Base-by-base conservation (phyloP, 2,329 filamentous ascomycete species). In the Hypoxylon sp. region DNA sequence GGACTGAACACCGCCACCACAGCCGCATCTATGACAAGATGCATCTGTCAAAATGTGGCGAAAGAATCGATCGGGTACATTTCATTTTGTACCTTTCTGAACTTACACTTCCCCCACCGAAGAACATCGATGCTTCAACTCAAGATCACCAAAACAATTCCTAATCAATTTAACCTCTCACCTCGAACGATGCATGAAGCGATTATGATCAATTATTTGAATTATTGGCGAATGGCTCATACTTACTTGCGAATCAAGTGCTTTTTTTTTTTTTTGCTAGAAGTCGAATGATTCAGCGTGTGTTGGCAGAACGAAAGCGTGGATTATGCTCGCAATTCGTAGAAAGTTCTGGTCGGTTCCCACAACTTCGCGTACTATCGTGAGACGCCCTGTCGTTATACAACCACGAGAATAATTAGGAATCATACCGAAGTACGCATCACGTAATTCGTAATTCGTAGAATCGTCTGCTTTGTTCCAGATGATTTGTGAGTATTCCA, bases 331-430 rank as follows among this genome's bases (percentile, higher is more conserved):
- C 40, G 41, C 51, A 44, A 11, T 17, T 32, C 31, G 51, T 65
- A 43, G 67, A 70, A 70, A 43, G n/a, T 69, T 65, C 63, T 46
- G 38, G 61, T 40, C 43, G 25, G 26, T 66, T 70, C 69, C 38
- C 58, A 31, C 25, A 44, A 32, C 43, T 55, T 61, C 67, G 15
- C 25, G 56, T 43, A 62, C 50, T 34, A 61, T 60, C 60, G 52
- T 34, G 56, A 63, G 42, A 60, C 29, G 23, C 44, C 48, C 51
- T 46, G 49, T 41, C 51, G 44, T 48, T 38, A 12, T 31, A 27
- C 36, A 17, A 46, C 42, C 47, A 42, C 49, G n/a, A 30, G 19
- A 57, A 27, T 42, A 41, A 48, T 26, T 31, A n/a, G n/a, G 41
- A 37, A 34, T 45, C 52, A 52, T 43, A 46, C 44, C 20, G 45